Base-by-base conservation (phyloP, 768 basidiomycete species). In the Paxillus rubicundulus region DNA sequence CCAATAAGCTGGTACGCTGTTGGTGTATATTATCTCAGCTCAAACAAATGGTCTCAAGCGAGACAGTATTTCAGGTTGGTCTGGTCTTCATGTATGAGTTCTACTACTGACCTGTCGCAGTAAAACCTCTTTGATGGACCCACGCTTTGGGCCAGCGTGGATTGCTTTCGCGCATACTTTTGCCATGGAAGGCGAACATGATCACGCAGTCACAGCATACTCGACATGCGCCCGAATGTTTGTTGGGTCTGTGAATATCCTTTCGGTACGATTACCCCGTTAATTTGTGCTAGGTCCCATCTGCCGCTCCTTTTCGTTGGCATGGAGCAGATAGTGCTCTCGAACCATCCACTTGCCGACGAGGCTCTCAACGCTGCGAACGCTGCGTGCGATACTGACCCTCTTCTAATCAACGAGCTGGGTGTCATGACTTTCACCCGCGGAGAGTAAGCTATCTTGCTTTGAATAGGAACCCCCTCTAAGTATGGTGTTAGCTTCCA, bases 1-100 rank as follows among this genome's bases (percentile, higher is more conserved):
- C 86, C 93, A 1, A 82, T 92, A 48, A 95, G 92, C 60, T 99
- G 97, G 97, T 99, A 98, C 70, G 92, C 97, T 4, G 97, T 98
- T 20, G 97, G 95, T 0, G 84, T 98, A 18, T 99, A 95, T 90
- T 98, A 99, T 71, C 81, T 96, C 50, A 82, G 86, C 30, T 83
- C 84, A 27, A 81, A 82, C 46, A 91, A 95, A 63, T 99, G 90
- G 88, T 75, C 85, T 10, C 91, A 96, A 61, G 92, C 95, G 3
- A 76, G 96, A 60, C 86, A 95, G 58, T 98, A 95, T 66, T 96
- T 98, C 67, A 96, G 94, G 93, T 92, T 51, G 43, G n/a, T 32
- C 4, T 4, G n/a, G 33, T 8, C 41, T n/a, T 21, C 36, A 9
- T 17, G 37, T 37, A 14, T 34, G 47, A 49, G 27, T 36, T 38